Conservation (phyloP, 2,329 filamentous ascomycete genomes). For the Monosporascus sp. region DNA sequence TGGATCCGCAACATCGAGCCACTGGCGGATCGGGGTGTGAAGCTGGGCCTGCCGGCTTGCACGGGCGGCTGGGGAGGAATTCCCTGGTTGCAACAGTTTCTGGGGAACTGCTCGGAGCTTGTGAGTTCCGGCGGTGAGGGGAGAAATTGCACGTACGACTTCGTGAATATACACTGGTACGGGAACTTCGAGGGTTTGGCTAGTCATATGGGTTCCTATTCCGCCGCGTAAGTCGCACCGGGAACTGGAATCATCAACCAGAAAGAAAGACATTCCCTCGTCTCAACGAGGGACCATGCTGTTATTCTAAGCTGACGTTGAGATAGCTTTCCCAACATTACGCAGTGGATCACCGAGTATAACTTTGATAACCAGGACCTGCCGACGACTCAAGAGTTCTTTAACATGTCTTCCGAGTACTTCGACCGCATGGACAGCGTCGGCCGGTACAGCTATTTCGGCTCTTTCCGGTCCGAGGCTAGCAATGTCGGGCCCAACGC, state of each 20-base stretch:
- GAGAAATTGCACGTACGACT: conserved; percentile 56
- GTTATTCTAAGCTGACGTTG: conserved; percentile 1
- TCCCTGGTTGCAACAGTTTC: conserved; percentile 62
- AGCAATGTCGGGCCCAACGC: conserved; percentile 72
- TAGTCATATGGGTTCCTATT: conserved; percentile 58
- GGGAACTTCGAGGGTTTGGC: conserved; percentile 65
- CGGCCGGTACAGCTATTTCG: conserved; percentile 69
- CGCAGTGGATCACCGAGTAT: conserved; percentile 77
- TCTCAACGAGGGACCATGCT: background rate
- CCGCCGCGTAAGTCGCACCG: conserved; percentile 31
- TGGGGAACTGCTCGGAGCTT: conserved; percentile 56
- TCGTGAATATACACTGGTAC: conserved; percentile 62
- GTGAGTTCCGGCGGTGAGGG: conserved; percentile 38
- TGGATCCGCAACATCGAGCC: conserved; percentile 72
- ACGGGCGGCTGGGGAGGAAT: conserved; percentile 57
- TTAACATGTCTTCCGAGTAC: conserved; percentile 59
- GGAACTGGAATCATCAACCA: background rate
- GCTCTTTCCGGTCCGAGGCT: conserved; percentile 61
- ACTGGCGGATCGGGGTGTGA: conserved; percentile 56
- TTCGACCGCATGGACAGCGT: conserved; percentile 60
- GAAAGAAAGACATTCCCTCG: background rate
- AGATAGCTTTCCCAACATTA: conserved; percentile 50
- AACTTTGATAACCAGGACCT: conserved; percentile 55
- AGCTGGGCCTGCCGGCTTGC: conserved; percentile 65
- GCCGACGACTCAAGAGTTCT: conserved; percentile 56